phyloP scores from a whole-genome alignment of 805 yeast species.

The Candida silvatica region DNA sequence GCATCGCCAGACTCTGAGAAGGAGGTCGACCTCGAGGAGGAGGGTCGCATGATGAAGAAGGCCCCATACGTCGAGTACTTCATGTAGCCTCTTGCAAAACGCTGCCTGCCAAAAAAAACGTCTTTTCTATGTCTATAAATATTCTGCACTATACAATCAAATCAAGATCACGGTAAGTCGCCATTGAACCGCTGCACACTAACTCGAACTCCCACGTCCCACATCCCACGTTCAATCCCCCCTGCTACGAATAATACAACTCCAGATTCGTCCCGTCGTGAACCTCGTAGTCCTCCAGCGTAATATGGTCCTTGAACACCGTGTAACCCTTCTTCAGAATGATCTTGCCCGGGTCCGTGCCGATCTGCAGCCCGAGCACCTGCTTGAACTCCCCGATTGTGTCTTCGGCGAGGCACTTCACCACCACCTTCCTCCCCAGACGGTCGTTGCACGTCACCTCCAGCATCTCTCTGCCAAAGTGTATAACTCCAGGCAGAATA shows the following conservation, averaged over 20 bases:
- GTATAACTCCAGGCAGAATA: conserved; percentile 10
- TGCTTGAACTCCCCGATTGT: conserved; percentile 86
- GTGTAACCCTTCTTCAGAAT: conserved; percentile 81
- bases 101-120: too few species aligned
- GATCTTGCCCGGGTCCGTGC: conserved; percentile 57
- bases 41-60: conserved; percentile 17
- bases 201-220: not conserved
- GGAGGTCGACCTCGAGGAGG: conserved; percentile 28
- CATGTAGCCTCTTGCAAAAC: conserved; percentile 23
- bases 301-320: conserved; percentile 80
- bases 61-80: conserved; percentile 34
- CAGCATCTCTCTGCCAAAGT: conserved; percentile 36
- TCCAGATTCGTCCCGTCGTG: conserved; percentile 86
- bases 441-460: conserved; percentile 69
- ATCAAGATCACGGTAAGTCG: not conserved
- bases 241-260: conserved; percentile 53
- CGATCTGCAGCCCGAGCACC: conserved; percentile 74
- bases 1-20: conserved; percentile 92
- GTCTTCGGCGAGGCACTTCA: conserved; percentile 81
- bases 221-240: too few species aligned
- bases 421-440: conserved; percentile 79
- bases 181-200: too few species aligned
- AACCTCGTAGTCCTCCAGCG: conserved; percentile 89
- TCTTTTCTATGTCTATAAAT: too few species aligned
- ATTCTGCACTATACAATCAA: not conserved